Base-by-base conservation (phyloP, 441 rosid genomes). In the Euphorbia celastroides region DNA sequence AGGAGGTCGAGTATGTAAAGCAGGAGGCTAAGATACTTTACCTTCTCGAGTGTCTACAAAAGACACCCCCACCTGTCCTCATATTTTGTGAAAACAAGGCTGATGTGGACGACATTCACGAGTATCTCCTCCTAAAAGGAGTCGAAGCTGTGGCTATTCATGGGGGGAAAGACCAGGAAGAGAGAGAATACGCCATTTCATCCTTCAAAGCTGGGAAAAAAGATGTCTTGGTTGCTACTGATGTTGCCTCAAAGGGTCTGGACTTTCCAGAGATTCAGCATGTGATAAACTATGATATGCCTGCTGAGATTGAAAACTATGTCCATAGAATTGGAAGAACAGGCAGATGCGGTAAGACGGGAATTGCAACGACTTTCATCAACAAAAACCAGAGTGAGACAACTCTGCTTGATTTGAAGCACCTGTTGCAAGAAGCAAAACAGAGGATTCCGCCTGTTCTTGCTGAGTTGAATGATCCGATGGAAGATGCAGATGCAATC, bases 241-340 rank as follows among this genome's bases (percentile, higher is more conserved):
- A 93, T 79, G 93, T 93, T 70, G 97, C 96, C 56, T 93, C 97
- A 20, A 93, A 93, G 73, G 97, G 97, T 56, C 69, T 87, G 74
- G 98, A 93, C 79, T 93, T 93, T 67, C 98, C 98, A 23, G 95
- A 90, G 59, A 91, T 93, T 57, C 98, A 90, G 34, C 99, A 93
- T 17, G 95, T 93, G 27, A 80, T 91, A 71, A 93, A 93, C 77
- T 91, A 93, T 65, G 96, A 93, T 74, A 93, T 93, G 97, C 98
- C 98, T n/a, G 93, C 87, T 0, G 95, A 93, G 80, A 93, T 90
- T 59, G 96, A 64, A 34, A 70, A 77, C 75, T 91, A 86, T 65
- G 97, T 91, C 31, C 96, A 91, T 72, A 84, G 97, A 78, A 91
- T 93, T 44, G 97, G 99, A 63, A 72, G 95, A 77, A 93, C 97